Evolutionary conservation across 169 alveolate species (phyloP), one percentile per base, ranked within the genome.

Genomic region (Besnoitia besnoiti): DNA sequence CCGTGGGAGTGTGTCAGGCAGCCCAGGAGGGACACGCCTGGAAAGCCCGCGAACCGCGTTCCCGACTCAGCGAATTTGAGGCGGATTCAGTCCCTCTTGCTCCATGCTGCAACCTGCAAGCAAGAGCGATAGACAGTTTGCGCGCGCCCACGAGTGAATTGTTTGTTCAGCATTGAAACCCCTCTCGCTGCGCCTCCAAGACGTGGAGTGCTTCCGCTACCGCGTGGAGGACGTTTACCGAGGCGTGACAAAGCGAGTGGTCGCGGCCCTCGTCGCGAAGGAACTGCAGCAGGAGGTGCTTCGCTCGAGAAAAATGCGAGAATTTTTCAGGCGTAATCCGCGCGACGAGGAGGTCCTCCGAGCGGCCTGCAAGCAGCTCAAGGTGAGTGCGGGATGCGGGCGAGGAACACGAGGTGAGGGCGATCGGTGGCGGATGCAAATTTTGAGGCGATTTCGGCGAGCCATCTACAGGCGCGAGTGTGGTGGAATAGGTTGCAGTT

Each of bases 151-250:
- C n/a, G n/a, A n/a, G n/a, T n/a, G n/a, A n/a, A 0, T 67, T 35
- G 50, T 10, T 24, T 0, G 5, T 35, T 40, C 90, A 85, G 93
- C 76, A 40, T 55, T 91, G 35, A 62, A 77, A 27, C 90, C 94
- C 7, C 59, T 94, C 88, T 61, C 91, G 62, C 85, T 91, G 55
- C 85, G 79, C 24, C 73, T 92, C 50, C 55, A 67, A 30, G 94
- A 88, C 55, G 90, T 94, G 2, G 94, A 85, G 62, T 73, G 94
- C 77, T 94, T 94, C 67, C 95, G 94, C 77, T 94, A 94, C 82
- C 87, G 96, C 46, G 96, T 94, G 67, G 94, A 90, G n/a, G 95
- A 93, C 42, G 96, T 94, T 50, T 49, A 85, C 49, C 92, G 90
- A 37, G 89, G 94, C 85, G 47, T 94, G 91, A 94, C 96, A 39